phyloP scores from a whole-genome alignment of 192 early-diverging fungal species.

The Phlyctochytrium arcticum region DNA sequence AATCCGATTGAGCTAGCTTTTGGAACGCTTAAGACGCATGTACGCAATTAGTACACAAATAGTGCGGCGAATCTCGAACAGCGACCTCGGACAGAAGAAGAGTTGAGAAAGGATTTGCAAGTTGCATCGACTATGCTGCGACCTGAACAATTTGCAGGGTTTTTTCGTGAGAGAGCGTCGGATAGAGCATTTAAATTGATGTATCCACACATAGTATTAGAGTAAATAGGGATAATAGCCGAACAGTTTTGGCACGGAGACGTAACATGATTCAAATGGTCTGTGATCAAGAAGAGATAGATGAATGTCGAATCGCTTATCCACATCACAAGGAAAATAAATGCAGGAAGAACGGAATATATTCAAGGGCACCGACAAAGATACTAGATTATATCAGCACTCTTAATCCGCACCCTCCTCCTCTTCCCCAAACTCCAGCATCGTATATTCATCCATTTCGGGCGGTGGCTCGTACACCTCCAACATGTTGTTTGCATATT shows the following conservation, averaged over 20 bases:
- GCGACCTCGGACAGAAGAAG: not conserved
- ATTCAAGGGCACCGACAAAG: no score
- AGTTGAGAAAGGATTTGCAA: conserved; percentile 1
- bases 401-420: no score
- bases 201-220: not conserved
- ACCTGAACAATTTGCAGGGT: not conserved
- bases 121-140: not conserved
- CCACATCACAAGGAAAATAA: no score
- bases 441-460: no score
- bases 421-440: no score
- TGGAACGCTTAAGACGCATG: conserved; percentile 5
- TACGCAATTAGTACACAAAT: not conserved
- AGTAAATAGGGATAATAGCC: no score
- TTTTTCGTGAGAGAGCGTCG: not conserved
- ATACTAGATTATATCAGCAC: no score
- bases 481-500: not conserved
- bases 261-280: no score
- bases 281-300: no score
- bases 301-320: no score
- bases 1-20: not conserved
- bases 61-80: not conserved
- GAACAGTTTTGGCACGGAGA: no score
- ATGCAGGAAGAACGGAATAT: no score
- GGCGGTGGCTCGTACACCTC: not conserved
- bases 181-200: conserved; percentile 1